phyloP scores from a whole-genome alignment of 139 green algal species.

The Chlamydomonas schloesseri region DNA sequence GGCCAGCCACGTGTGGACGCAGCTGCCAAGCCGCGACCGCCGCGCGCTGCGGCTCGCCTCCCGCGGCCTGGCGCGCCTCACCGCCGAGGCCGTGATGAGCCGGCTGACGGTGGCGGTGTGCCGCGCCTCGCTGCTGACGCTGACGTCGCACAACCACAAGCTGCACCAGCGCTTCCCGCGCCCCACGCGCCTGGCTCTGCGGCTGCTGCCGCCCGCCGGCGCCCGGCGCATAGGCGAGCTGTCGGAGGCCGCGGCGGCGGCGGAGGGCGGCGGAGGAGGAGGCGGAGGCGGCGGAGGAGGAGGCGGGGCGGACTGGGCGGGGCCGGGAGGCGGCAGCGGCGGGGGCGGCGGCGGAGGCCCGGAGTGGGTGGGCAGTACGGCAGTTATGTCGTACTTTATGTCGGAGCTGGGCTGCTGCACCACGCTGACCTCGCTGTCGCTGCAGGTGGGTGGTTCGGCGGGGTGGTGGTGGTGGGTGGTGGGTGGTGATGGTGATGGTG shows the following conservation, averaged over 20 bases:
- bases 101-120: slow-evolving; percentile 4
- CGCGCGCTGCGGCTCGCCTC: not conserved
- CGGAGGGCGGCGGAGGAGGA: not conserved
- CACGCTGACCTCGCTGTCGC: not conserved
- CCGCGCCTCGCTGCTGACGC: slow-evolving; percentile 1
- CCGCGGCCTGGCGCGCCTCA: not conserved
- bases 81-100: slow-evolving; percentile 16
- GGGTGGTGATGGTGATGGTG: too few relatives aligned
- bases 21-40: not conserved
- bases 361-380: slow-evolving; percentile 17
- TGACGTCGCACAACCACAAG: not conserved
- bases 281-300: not conserved
- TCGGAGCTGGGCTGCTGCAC: slow-evolving; percentile 11
- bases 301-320: not conserved
- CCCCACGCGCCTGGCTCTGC: slow-evolving; percentile 1
- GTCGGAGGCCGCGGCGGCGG: not conserved
- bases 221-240: too few relatives aligned
- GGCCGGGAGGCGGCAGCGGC: too few relatives aligned
- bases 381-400: slow-evolving; percentile 31
- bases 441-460: slow-evolving; percentile 21
- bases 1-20: slow-evolving; percentile 2
- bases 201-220: slow-evolving; percentile 5
- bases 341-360: not conserved
- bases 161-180: slow-evolving; percentile 16
- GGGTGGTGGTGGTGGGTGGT: too few relatives aligned